Base-by-base conservation (phyloP, 1,284 basidiomycete species). In the Gymnopus androsaceus region DNA sequence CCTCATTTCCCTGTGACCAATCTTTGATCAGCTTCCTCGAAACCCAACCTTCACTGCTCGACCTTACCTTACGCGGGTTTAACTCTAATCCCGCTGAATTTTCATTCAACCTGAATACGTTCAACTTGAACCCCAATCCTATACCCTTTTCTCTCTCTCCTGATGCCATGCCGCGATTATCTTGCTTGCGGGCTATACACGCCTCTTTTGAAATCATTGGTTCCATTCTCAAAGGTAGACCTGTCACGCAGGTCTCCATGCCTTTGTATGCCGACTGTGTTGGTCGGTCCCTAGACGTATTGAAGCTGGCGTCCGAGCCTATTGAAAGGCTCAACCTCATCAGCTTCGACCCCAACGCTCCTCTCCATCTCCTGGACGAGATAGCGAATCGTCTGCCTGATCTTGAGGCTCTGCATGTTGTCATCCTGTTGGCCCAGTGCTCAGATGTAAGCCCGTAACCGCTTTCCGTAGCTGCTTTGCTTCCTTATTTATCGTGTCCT, bases 371-470 rank as follows among this genome's bases (percentile, higher is more conserved):
- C 47, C 66, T 86, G 23, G 59, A 69, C 3, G 76, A 79, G 51
- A 71, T 86, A 5, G 72, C 79, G 3, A 59, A 63, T 42, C 72
- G 79, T 12, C 69, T 84, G 4, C 75, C 79, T 0, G 54, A 70
- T 28, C 69, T 86, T 40, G 80, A 85, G 63, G 81, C 82, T 0
- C 65, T 86, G 31, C 82, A 85, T 63, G 67, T 84, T 25, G 79
- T 86, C 5, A 71, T 82, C 37, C 67, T 84, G 12, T 68, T 79
- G 57, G 72, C 75, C 0, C 70, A 75, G 7, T 78, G 76, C 38
- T 73, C 71, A 2, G 67, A 73, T 50, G 83, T 78, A 63, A 59
- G 77, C 71, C 38, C 14, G 9, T 23, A 25, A 4, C 14, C n/a
- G 4, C 25, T 42, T 40, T 8, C 19, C 21, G 9, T 11, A 5